Percentiles rank a stretch among this genome's conserved stretches.
phyloP scores from a whole-genome alignment of 192 early-diverging fungal species.

The Lobosporangium transversale region DNA sequence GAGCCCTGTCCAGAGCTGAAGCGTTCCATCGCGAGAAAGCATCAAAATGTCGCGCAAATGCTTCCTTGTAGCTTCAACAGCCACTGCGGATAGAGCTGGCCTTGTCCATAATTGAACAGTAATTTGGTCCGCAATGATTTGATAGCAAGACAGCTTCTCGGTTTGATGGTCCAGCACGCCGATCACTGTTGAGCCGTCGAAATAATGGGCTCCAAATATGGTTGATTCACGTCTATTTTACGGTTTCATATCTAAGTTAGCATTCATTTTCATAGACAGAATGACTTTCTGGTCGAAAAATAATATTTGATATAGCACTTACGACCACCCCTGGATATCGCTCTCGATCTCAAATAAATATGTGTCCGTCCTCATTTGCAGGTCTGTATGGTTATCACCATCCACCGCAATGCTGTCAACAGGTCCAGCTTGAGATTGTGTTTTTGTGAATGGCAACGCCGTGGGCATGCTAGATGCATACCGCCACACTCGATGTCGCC shows the following conservation, averaged over 20 bases:
- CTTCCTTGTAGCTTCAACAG: slow-evolving; percentile 48
- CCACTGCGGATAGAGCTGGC: slow-evolving; percentile 53
- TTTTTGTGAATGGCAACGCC: slow-evolving; percentile 6
- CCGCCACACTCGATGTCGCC: slow-evolving; percentile 28
- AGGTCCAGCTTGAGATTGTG: background rate
- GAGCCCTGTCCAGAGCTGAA: slow-evolving; percentile 54
- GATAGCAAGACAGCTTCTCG: slow-evolving; percentile 22
- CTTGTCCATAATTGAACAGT: slow-evolving; percentile 28
- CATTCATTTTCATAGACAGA: background rate
- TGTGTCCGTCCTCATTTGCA: slow-evolving; percentile 29
- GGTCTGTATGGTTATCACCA: slow-evolving; percentile 13
- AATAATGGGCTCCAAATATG: slow-evolving; percentile 43
- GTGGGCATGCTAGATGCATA: slow-evolving; percentile 24
- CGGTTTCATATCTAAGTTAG: slow-evolving; percentile 1
- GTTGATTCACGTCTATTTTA: slow-evolving; percentile 10
- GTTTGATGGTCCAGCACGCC: slow-evolving; percentile 33
- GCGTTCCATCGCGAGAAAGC: slow-evolving; percentile 26
- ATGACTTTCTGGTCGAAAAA: background rate
- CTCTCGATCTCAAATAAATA: slow-evolving; percentile 33
- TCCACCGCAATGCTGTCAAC: background rate
- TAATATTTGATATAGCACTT: slow-evolving; percentile 1
- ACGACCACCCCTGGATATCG: slow-evolving; percentile 25
- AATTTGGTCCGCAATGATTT: slow-evolving; percentile 14
- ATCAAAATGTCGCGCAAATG: slow-evolving; percentile 54
- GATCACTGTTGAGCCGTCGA: slow-evolving; percentile 36